Evolutionary conservation across 371 early-diverging fungal genomes (phyloP), one percentile per base, ranked within the genome.

Genomic region (Sporodiniella umbellata): DNA sequence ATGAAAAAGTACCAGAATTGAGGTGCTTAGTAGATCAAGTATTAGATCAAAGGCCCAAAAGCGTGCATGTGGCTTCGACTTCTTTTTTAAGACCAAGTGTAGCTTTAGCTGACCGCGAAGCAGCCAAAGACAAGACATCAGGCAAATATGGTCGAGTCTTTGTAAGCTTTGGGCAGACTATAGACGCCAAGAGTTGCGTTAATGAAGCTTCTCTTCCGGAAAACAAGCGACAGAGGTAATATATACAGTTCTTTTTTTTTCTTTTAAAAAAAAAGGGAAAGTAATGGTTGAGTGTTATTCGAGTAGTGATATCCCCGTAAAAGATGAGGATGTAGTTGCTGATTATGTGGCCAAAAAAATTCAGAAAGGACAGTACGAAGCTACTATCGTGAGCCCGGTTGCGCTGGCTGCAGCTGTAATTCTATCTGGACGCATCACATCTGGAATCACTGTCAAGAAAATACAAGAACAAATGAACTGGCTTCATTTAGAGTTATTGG

Each of bases 1-100:
- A 73, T 42, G 78, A 77, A 45, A 70, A 70, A 39, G 66, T 77
- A 11, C 78, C 78, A 0, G 78, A 73, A 42, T 54, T 77, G n/a
- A 58, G 65, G 18, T 55, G 58, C 3, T 37, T 77, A 24, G 65
- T 72, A 8, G 72, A 77, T 45, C 73, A 77, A 46, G 72, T 77
- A 3, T 59, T 77, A 12, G 78, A 73, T 51, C 78, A 77, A 45
- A 68, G 70, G 25, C 66, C 40, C 2, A 40, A 19, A 7, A 51
- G 47, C 35, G 23, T 58, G 4, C 42, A 48, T 3, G 51, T 51
- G 10, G 37, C 61, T 14, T 56, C 58, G 3, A 48, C 62, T 7
- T 7, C 19, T 12, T 68, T 72, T 42, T 49, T 70, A n/a, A 56
- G 72, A 15, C 71, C 71, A 0, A 72, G 72, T 44, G 65, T 63